These are phyloP conservation scores for Peltaster fructicola DNA, from an alignment of 2,329 filamentous ascomycete genomes.

Conservation along the genomic window DNA sequence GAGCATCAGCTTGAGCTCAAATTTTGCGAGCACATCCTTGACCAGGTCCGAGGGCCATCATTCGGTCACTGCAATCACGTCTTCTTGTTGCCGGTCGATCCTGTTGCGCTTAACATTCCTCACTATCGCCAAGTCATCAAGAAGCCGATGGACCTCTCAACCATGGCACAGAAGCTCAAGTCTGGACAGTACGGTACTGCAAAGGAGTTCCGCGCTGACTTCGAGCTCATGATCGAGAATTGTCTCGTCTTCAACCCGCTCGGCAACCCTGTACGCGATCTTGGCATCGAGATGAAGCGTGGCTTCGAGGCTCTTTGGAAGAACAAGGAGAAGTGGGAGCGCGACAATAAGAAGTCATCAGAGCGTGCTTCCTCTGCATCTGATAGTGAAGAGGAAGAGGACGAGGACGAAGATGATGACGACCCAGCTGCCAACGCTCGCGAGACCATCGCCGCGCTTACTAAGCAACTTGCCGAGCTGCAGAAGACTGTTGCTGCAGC, in stretches of 20 bases:
- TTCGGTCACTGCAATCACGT: conserved; percentile 50
- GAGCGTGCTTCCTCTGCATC: conserved; percentile 47
- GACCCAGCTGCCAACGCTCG: conserved; percentile 22
- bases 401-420: conserved; percentile 36
- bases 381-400: conserved; percentile 43
- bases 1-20: conserved; percentile 76
- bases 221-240: conserved; percentile 71
- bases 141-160: conserved; percentile 85
- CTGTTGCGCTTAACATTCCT: conserved; percentile 83
- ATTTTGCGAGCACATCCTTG: conserved; percentile 70
- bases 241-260: conserved; percentile 83
- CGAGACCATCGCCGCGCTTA: conserved; percentile 49
- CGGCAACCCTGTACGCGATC: conserved; percentile 53
- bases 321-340: conserved; percentile 66
- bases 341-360: conserved; percentile 46
- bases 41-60: conserved; percentile 59
- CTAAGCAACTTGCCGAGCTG: conserved; percentile 42
- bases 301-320: conserved; percentile 61
- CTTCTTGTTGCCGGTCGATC: conserved; percentile 76
- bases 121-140: conserved; percentile 89
- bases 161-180: conserved; percentile 61
- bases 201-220: conserved; percentile 72
- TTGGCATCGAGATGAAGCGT: conserved; percentile 55
- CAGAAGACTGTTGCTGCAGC: conserved; percentile 26
- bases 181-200: conserved; percentile 61